A percentile compares a stretch with the other conserved stretches of the same genome.
These are phyloP conservation scores for Yarrowia phangngaensis DNA, from an alignment of 805 yeast genomes.

Conservation along the genomic window DNA sequence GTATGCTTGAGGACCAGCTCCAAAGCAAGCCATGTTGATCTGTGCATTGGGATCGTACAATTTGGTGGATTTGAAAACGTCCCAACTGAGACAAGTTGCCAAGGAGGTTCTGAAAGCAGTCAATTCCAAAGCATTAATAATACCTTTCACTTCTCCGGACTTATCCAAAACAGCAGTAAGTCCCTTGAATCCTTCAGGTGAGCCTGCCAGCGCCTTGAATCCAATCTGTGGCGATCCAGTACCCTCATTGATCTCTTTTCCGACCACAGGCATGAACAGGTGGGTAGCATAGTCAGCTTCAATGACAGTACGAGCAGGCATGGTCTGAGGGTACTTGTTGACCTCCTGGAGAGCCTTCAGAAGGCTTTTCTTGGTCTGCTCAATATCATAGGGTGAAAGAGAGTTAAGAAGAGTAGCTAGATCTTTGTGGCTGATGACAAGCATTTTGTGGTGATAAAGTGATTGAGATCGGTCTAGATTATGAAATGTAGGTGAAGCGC, in stretches of 20 bases:
- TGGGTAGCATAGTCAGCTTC: slow-evolving; percentile 19
- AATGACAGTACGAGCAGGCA: slow-evolving; percentile 22
- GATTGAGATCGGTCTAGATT: neutral
- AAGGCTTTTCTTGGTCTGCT: slow-evolving; percentile 11
- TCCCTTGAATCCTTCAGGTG: slow-evolving; percentile 23
- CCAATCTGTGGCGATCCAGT: slow-evolving; percentile 20
- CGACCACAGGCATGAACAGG: slow-evolving; percentile 26
- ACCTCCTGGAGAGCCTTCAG: slow-evolving; percentile 9
- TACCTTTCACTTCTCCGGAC: slow-evolving; percentile 9
- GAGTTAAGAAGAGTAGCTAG: slow-evolving; percentile 16
- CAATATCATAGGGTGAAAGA: slow-evolving; percentile 1
- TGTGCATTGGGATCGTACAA: neutral
- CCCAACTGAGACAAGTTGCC: slow-evolving; percentile 22
- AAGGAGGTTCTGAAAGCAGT: slow-evolving; percentile 25
- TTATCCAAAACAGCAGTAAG: slow-evolving; percentile 17
- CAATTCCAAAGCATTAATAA: slow-evolving; percentile 19
- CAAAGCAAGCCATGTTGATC: slow-evolving; percentile 2
- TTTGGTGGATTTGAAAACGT: slow-evolving; percentile 1
- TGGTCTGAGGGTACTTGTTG: slow-evolving; percentile 10
- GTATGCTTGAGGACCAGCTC: slow-evolving; percentile 23
- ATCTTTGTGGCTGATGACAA: slow-evolving; percentile 19
- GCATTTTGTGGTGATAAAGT: neutral
- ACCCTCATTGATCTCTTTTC: slow-evolving; percentile 13
- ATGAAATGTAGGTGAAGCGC: too few species aligned
- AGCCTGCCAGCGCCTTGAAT: slow-evolving; percentile 23